Conservation (phyloP, 2,329 filamentous ascomycete genomes). For the Colletotrichum sp. region DNA sequence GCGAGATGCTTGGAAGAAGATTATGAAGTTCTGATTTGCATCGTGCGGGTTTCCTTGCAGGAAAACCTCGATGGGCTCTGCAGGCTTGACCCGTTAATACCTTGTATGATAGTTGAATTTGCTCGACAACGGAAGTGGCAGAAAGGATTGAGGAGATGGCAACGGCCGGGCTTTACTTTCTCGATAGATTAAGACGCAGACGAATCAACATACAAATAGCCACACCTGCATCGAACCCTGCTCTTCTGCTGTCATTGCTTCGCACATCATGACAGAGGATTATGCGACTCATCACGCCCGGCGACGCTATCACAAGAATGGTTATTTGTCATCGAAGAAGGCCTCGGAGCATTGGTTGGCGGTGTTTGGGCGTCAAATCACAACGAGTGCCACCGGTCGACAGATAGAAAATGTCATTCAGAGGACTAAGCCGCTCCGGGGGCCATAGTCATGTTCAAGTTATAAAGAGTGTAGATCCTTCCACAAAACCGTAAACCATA, state of each 20-base stretch:
- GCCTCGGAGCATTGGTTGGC: neutral
- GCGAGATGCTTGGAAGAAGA: constrained; percentile 17
- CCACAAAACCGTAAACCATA: neutral
- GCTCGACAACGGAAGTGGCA: neutral
- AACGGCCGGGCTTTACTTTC: neutral
- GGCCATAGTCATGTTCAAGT: neutral
- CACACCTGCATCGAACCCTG: neutral
- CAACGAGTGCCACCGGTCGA: neutral
- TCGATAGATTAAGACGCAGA: neutral
- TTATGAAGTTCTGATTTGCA: neutral
- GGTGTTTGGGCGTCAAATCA: neutral
- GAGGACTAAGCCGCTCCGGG: neutral
- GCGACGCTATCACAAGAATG: neutral
- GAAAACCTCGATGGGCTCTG: neutral
- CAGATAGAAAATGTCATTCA: constrained; percentile 24
- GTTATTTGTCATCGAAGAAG: neutral
- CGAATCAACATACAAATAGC: neutral
- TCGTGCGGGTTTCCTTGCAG: neutral
- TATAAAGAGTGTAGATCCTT: constrained; percentile 28
- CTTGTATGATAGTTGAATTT: neutral
- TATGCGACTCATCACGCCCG: neutral
- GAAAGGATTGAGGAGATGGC: neutral
- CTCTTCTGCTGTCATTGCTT: neutral
- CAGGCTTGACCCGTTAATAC: neutral
- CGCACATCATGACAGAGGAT: neutral